phyloP scores from a whole-genome alignment of 2,329 filamentous ascomycete species.

The Verticillium isaacii region DNA sequence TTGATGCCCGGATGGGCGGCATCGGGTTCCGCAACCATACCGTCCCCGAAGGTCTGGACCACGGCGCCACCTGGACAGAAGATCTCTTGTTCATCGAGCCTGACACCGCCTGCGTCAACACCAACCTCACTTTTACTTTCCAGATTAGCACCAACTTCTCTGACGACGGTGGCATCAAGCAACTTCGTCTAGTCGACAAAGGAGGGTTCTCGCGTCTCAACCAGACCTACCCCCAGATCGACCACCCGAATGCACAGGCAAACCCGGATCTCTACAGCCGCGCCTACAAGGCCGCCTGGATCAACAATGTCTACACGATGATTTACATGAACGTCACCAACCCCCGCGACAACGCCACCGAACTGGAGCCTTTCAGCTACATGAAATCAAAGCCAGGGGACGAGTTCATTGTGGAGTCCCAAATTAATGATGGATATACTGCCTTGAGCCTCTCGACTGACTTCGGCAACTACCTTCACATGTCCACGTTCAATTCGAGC shows the following conservation, averaged over 20 bases:
- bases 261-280: conserved; percentile 30
- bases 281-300: conserved; percentile 38
- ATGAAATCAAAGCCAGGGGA: neutral
- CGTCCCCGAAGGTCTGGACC: conserved; percentile 22
- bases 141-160: conserved; percentile 14
- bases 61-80: conserved; percentile 38
- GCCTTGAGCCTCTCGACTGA: neutral
- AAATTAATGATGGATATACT: neutral
- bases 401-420: neutral
- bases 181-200: conserved; percentile 30
- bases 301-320: conserved; percentile 34
- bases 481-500: too few species aligned
- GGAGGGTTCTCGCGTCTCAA: conserved; percentile 37
- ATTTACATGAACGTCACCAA: conserved; percentile 33
- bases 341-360: conserved; percentile 1
- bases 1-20: conserved; percentile 33
- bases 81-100: conserved; percentile 43
- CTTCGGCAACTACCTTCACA: neutral
- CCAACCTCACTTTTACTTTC: conserved; percentile 37
- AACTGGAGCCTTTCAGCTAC: neutral
- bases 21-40: conserved; percentile 42
- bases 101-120: conserved; percentile 35
- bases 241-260: conserved; percentile 23
- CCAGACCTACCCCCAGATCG: conserved; percentile 23
- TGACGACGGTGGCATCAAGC: conserved; percentile 4